Conservation (phyloP, 768 basidiomycete species). For the Phaffia australis region DNA sequence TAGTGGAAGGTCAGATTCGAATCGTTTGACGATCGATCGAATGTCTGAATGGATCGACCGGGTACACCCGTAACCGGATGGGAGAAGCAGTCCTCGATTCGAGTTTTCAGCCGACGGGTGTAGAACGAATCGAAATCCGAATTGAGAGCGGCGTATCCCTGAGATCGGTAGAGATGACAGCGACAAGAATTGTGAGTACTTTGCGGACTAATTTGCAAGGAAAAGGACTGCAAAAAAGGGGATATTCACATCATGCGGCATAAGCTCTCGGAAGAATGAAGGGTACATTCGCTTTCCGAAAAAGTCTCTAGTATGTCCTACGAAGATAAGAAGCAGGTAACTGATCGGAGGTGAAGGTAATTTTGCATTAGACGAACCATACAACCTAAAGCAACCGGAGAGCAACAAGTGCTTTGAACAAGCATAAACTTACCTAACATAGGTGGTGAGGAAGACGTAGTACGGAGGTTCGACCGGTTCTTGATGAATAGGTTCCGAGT, state of each 20-base stretch:
- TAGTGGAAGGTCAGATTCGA: constrained; percentile 65
- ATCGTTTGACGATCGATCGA: constrained; percentile 73
- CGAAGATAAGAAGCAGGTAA: constrained; percentile 79
- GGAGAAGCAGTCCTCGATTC: constrained; percentile 91
- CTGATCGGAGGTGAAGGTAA: constrained; percentile 36
- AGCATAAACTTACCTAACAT: constrained; percentile 44
- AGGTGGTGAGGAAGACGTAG: constrained; percentile 81
- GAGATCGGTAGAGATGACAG: constrained; percentile 7
- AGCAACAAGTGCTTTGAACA: too few relatives aligned
- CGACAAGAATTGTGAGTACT: not conserved
- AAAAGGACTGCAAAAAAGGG: constrained; percentile 1
- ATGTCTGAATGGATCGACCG: constrained; percentile 75
- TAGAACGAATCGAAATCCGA: constrained; percentile 99
- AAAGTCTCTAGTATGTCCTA: constrained; percentile 92
- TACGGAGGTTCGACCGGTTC: constrained; percentile 76
- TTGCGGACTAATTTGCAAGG: constrained; percentile 25
- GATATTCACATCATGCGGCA: constrained; percentile 63
- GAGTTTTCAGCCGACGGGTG: constrained; percentile 84
- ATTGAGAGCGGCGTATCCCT: constrained; percentile 95
- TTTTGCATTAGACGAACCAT: too few relatives aligned
- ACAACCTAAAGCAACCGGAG: too few relatives aligned
- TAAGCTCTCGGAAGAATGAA: constrained; percentile 63
- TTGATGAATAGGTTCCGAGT: constrained; percentile 34
- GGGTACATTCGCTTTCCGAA: constrained; percentile 72
- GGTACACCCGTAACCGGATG: constrained; percentile 90